Percentiles rank a stretch among this genome's conserved stretches.
These are phyloP conservation scores for Camelina laxa DNA, from an alignment of 345 rosid species.

Conservation along the genomic window DNA sequence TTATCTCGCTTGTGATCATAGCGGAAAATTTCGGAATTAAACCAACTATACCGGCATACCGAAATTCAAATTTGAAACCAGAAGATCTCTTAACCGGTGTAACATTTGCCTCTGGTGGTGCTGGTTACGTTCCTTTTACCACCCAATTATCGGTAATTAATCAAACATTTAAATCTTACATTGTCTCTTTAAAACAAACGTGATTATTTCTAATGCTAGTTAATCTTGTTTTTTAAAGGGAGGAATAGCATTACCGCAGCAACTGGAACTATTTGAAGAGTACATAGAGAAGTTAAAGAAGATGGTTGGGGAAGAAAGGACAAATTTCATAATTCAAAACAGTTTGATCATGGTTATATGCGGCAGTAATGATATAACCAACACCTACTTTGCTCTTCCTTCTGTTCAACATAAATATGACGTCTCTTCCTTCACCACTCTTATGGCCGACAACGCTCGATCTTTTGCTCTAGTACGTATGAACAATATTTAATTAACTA, in stretches of 20 bases:
- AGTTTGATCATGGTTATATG: conserved; percentile 48
- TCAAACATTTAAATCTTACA: background rate
- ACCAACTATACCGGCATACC: conserved; percentile 58
- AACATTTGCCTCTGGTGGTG: conserved; percentile 65
- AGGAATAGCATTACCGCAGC: conserved; percentile 49
- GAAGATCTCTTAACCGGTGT: conserved; percentile 72
- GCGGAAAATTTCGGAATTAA: conserved; percentile 59
- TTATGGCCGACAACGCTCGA: conserved; percentile 50
- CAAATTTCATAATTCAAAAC: conserved; percentile 46
- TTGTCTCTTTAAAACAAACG: background rate
- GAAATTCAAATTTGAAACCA: conserved; percentile 50
- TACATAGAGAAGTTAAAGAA: conserved; percentile 49
- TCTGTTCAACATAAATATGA: conserved; percentile 47
- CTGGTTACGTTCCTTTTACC: conserved; percentile 66
- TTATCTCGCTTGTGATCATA: conserved; percentile 15
- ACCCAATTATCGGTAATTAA: conserved; percentile 42
- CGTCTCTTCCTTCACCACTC: conserved; percentile 47
- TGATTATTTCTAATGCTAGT: background rate
- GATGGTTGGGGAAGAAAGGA: conserved; percentile 52
- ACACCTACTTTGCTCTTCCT: conserved; percentile 51
- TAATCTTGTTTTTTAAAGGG: conserved; percentile 35
- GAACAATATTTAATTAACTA: background rate
- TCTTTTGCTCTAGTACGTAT: conserved; percentile 42
- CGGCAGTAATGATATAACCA: conserved; percentile 67
- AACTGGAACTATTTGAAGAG: conserved; percentile 54